Conservation (phyloP, 768 basidiomycete genomes). For the Mrakia gelida region DNA sequence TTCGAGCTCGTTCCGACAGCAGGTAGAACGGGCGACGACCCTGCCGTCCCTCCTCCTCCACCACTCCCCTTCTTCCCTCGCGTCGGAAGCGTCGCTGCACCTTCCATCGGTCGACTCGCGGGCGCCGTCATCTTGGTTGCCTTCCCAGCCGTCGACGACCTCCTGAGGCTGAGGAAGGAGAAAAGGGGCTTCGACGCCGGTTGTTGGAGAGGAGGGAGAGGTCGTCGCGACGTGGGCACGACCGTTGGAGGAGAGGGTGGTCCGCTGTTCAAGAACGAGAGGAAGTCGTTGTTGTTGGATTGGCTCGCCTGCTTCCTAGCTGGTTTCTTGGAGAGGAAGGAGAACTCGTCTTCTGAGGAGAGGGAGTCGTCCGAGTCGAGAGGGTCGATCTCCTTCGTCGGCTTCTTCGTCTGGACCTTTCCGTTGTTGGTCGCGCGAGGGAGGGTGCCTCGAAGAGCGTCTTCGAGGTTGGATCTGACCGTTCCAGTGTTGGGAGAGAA, state of each 20-base stretch:
- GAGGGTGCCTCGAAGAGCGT: background rate
- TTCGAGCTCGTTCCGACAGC: background rate
- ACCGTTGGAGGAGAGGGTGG: background rate
- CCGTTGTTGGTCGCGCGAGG: background rate
- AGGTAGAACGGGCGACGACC: background rate
- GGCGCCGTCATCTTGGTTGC: background rate
- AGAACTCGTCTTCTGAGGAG: constrained; percentile 10
- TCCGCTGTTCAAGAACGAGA: background rate
- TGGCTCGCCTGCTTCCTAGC: background rate
- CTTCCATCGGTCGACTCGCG: background rate
- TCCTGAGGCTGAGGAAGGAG: constrained; percentile 4
- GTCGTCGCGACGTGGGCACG: background rate
- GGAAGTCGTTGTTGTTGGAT: constrained; percentile 12
- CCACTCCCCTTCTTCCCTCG: background rate
- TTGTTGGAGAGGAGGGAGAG: background rate
- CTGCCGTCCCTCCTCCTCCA: background rate
- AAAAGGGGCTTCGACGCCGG: background rate
- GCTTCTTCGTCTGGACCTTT: background rate
- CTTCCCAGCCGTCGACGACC: background rate
- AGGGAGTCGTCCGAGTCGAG: constrained; percentile 1
- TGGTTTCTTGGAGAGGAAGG: background rate
- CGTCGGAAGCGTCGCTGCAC: background rate
- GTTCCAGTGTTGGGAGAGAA: background rate
- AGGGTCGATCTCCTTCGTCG: background rate
- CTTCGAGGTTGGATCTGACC: background rate